These are phyloP conservation scores for Phaeotremella skinneri DNA, from an alignment of 768 basidiomycete genomes.

Conservation along the genomic window DNA sequence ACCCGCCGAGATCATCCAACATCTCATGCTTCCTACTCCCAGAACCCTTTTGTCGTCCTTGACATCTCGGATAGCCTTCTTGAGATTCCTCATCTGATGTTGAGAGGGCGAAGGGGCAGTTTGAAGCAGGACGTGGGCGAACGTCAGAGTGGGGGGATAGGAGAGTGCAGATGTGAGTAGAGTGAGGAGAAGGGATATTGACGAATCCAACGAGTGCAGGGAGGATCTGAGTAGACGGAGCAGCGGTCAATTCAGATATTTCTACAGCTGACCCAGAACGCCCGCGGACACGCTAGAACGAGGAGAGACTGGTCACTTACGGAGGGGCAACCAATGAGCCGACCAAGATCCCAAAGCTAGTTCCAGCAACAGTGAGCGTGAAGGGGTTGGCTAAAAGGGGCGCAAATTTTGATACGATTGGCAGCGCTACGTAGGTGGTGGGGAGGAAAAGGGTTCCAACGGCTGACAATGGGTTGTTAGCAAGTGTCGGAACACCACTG, in stretches of 20 bases:
- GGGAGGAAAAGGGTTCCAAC: constrained; percentile 46
- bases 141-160: constrained; percentile 75
- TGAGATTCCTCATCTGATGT: constrained; percentile 75
- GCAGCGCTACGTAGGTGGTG: constrained; percentile 16
- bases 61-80: constrained; percentile 78
- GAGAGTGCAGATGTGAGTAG: constrained; percentile 76
- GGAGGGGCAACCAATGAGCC: constrained; percentile 60
- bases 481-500: no score
- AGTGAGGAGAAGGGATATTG: constrained; percentile 74
- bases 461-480: constrained; percentile 29
- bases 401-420: constrained; percentile 19
- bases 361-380: constrained; percentile 63
- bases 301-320: constrained; percentile 54
- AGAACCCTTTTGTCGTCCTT: constrained; percentile 36
- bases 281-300: neutral
- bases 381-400: constrained; percentile 72
- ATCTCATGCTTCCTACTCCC: constrained; percentile 38
- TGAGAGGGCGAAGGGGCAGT: constrained; percentile 64
- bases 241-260: neutral
- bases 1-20: constrained; percentile 26
- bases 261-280: neutral
- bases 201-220: constrained; percentile 67
- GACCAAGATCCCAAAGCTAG: constrained; percentile 60
- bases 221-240: constrained; percentile 27
- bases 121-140: constrained; percentile 83